Percentiles rank a stretch among this genome's conserved stretches.
phyloP scores from a whole-genome alignment of 257 asterid genomes.

The Plectranthus barbatus region DNA sequence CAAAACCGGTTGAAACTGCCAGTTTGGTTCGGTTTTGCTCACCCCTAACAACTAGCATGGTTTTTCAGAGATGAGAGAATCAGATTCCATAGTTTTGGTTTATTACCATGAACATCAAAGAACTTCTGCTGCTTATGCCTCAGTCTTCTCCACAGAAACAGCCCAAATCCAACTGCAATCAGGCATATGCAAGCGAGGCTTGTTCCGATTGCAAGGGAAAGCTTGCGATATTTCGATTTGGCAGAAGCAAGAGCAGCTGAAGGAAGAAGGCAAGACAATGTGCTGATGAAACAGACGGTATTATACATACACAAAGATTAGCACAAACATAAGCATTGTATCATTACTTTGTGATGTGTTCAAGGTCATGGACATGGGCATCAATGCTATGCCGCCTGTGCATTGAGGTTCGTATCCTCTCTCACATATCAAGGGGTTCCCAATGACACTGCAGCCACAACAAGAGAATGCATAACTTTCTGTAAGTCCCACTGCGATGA shows the following conservation, averaged over 20 bases:
- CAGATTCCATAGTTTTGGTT: not conserved
- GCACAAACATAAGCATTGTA: not conserved
- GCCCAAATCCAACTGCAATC: slow-evolving; percentile 49
- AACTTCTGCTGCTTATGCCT: slow-evolving; percentile 32
- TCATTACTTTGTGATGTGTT: slow-evolving; percentile 59
- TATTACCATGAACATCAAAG: slow-evolving; percentile 58
- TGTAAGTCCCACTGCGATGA: not conserved
- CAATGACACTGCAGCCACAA: slow-evolving; percentile 47
- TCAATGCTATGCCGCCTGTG: slow-evolving; percentile 44
- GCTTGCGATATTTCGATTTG: slow-evolving; percentile 48
- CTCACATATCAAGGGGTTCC: slow-evolving; percentile 77
- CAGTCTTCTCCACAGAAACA: slow-evolving; percentile 55
- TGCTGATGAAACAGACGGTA: not conserved
- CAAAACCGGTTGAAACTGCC: too few relatives aligned
- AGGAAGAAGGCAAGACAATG: slow-evolving; percentile 7
- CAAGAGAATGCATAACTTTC: not conserved
- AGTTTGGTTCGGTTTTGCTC: too few relatives aligned
- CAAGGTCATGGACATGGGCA: slow-evolving; percentile 89
- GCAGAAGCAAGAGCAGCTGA: slow-evolving; percentile 38
- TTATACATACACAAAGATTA: not conserved
- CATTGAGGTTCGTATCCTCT: slow-evolving; percentile 60
- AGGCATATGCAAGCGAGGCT: slow-evolving; percentile 57
- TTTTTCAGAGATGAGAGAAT: not conserved
- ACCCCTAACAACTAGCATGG: too few relatives aligned
- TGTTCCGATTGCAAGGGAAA: slow-evolving; percentile 58